Evolutionary conservation across 192 early-diverging fungal species (phyloP).

Genomic region (Diversispora epigaea): DNA sequence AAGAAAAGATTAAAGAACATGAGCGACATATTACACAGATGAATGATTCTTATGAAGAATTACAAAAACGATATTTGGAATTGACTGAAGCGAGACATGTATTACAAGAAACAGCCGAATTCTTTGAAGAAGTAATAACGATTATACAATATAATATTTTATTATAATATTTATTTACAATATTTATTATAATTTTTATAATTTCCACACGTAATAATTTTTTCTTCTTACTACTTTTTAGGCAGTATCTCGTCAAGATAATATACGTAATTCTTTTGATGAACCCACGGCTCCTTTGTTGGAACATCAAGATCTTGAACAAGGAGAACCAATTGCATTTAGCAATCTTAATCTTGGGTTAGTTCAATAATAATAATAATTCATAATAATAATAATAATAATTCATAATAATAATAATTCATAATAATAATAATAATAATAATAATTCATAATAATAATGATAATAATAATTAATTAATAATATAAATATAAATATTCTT

Average conservation of each 20-base stretch:
- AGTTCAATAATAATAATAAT: background rate
- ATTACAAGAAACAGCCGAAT: conserved; percentile 79
- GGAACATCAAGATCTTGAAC: conserved; percentile 53
- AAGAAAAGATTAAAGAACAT: conserved; percentile 74
- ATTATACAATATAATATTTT: too few species aligned
- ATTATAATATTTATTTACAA: too few species aligned
- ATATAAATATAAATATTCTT: background rate
- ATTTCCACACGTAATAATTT: background rate
- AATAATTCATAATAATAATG: too few species aligned
- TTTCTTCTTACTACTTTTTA: background rate
- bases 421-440: background rate
- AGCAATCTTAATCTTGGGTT: conserved; percentile 17
- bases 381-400: background rate
- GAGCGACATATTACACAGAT: conserved; percentile 82
- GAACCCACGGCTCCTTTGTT: conserved; percentile 59
- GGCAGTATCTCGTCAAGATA: conserved; percentile 46
- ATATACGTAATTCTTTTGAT: conserved; percentile 50
- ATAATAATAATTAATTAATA: too few species aligned
- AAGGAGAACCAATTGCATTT: conserved; percentile 29
- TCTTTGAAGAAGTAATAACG: conserved; percentile 69
- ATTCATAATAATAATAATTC: background rate
- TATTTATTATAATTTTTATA: background rate
- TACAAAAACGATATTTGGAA: conserved; percentile 87
- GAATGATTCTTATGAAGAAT: conserved; percentile 81
- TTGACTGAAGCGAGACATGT: conserved; percentile 89